phyloP scores from a whole-genome alignment of 208 protist species.

The Willaertia magna region DNA sequence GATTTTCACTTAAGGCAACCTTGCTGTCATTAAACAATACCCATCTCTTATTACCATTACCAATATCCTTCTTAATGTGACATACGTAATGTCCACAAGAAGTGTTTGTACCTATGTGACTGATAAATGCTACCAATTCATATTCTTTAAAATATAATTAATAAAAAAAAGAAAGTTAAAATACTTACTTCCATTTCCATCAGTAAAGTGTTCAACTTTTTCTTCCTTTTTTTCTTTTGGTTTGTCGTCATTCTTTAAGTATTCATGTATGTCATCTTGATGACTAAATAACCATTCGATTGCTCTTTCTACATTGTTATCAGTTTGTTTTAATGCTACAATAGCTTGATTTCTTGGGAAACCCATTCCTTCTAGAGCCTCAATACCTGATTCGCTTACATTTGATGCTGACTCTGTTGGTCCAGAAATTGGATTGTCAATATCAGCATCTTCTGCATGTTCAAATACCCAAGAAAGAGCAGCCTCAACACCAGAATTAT shows the following conservation, averaged over 20 bases:
- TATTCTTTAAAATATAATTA: conserved; percentile 36
- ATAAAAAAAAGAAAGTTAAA: background rate
- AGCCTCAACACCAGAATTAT: conserved; percentile 32
- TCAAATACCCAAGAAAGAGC: conserved; percentile 52
- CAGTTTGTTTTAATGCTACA: conserved; percentile 63
- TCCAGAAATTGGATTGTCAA: conserved; percentile 28
- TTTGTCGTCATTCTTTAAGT: background rate
- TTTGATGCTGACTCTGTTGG: background rate
- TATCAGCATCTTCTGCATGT: conserved; percentile 43
- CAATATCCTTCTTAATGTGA: conserved; percentile 56
- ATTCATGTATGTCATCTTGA: conserved; percentile 38
- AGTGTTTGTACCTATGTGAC: conserved; percentile 68
- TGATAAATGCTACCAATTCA: conserved; percentile 62
- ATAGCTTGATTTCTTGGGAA: conserved; percentile 34
- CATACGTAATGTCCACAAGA: conserved; percentile 72
- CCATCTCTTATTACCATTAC: conserved; percentile 46
- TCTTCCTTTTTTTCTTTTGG: background rate
- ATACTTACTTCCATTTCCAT: background rate
- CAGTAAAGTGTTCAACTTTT: background rate
- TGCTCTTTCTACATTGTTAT: conserved; percentile 77
- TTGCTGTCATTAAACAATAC: conserved; percentile 87
- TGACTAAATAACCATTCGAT: conserved; percentile 90
- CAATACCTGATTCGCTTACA: background rate
- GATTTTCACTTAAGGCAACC: conserved; percentile 61
- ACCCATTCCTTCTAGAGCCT: conserved; percentile 34